Evolutionary conservation across 106 monocot species (phyloP), one percentile per base, ranked within the genome.

Genomic region (Amphibolis antarctica): DNA sequence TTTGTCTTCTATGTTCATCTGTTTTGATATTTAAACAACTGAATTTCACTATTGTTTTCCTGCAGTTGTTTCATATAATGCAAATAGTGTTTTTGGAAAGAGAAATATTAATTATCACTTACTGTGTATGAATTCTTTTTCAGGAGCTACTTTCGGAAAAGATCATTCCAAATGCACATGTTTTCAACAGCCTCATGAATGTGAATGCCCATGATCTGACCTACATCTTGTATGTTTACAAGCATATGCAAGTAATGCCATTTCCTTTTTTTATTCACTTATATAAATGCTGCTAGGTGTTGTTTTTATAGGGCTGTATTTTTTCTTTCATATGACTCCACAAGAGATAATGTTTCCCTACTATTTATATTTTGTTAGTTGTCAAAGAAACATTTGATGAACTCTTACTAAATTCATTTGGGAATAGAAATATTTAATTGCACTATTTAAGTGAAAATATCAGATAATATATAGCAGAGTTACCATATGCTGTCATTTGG

Each of bases 101-200:
- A n/a, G n/a, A n/a, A n/a, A n/a, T n/a, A n/a, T n/a, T n/a, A n/a
- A n/a, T 36, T 36, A 36, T 36, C 36, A 36, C n/a, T 9, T 44
- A 12, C 42, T 44, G 12, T 59, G 44, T 52, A 21, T 60, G 1
- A 61, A 44, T 52, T 69, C 27, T 69, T 7, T 72, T 74, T 77
- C 79, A 93, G 93, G 93, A 82, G 42, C 67, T 93, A 74, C 78
- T 93, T 60, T 65, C 78, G 53, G 60, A 73, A 65, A 80, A 80
- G 71, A 72, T 93, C 58, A 79, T 59, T 56, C 93, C 80, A 56
- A 93, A 93, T 72, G 67, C 74, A 50, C 81, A 78, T 64, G 78
- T 88, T 50, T 78, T 93, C 77, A 93, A 93, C 80, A 93, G 93
- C 80, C 75, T 93, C 53, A 88, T 93, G 93, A 93, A 88, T 70